Evolutionary conservation across 495 filamentous ascomycete genomes (phyloP).

Genomic region (Achaetomiella virescens): DNA sequence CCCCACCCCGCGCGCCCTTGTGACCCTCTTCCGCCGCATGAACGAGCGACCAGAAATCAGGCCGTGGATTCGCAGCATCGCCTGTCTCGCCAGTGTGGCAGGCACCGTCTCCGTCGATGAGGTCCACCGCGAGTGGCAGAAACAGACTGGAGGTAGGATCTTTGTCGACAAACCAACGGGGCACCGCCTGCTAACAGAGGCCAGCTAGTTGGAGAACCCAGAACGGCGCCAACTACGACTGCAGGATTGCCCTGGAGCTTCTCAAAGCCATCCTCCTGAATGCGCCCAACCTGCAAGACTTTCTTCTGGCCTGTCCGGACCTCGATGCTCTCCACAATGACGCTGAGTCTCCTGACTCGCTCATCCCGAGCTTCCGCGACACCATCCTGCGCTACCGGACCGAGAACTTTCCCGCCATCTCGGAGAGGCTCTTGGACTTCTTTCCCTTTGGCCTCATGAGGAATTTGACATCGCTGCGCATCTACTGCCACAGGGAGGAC

Average conservation of each 20-base stretch:
- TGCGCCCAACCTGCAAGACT: conserved; percentile 23
- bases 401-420: neutral
- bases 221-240: neutral
- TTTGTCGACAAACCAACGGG: neutral
- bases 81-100: conserved; percentile 25
- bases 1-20: conserved; percentile 16
- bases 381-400: conserved; percentile 15
- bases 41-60: conserved; percentile 17
- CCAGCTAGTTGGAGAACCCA: conserved; percentile 17
- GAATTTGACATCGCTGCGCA: conserved; percentile 24
- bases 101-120: conserved; percentile 12
- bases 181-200: conserved; percentile 10
- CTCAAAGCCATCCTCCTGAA: conserved; percentile 19
- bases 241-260: conserved; percentile 18
- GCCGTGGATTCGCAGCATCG: conserved; percentile 27
- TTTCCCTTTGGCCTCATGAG: conserved; percentile 15
- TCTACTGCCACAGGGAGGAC: conserved; percentile 31
- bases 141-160: conserved; percentile 25
- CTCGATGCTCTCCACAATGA: conserved; percentile 10
- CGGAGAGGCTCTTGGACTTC: conserved; percentile 3
- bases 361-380: conserved; percentile 7
- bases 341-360: conserved; percentile 5
- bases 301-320: conserved; percentile 28
- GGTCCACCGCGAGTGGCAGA: conserved; percentile 16
- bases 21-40: conserved; percentile 21